These are phyloP conservation scores for Beauveria brongniartii DNA, from an alignment of 2,329 filamentous ascomycete genomes.

Conservation along the genomic window DNA sequence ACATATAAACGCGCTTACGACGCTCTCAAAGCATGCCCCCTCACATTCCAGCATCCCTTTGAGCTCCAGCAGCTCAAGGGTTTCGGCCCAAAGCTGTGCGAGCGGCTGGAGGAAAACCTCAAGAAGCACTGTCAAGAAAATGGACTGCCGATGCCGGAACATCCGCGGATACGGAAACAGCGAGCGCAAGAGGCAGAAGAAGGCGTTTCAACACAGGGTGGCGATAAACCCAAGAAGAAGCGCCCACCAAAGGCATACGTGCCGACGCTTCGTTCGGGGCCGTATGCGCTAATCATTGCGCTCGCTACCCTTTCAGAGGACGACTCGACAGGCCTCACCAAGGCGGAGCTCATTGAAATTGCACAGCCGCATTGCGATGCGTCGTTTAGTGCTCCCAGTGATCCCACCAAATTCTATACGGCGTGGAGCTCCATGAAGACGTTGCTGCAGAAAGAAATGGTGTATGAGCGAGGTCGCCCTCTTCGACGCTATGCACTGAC, in stretches of 20 bases:
- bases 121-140: slow-evolving; percentile 56
- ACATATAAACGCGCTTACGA: slow-evolving; percentile 70
- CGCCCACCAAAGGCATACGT: slow-evolving; percentile 61
- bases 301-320: slow-evolving; percentile 53
- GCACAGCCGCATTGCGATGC: slow-evolving; percentile 66
- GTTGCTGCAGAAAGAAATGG: slow-evolving; percentile 62
- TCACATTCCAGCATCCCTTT: slow-evolving; percentile 62
- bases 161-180: slow-evolving; percentile 37
- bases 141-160: slow-evolving; percentile 59
- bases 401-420: slow-evolving; percentile 64
- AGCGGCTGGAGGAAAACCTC: slow-evolving; percentile 55
- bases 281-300: slow-evolving; percentile 64
- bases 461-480: slow-evolving; percentile 62
- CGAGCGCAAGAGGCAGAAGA: slow-evolving; percentile 27
- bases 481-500: slow-evolving; percentile 61
- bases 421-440: slow-evolving; percentile 82
- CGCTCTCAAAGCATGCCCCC: slow-evolving; percentile 66
- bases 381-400: slow-evolving; percentile 60
- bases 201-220: slow-evolving; percentile 17
- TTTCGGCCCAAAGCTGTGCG: slow-evolving; percentile 64
- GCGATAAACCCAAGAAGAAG: slow-evolving; percentile 44
- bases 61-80: slow-evolving; percentile 66
- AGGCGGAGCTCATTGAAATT: slow-evolving; percentile 57
- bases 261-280: slow-evolving; percentile 62
- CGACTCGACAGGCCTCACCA: slow-evolving; percentile 49